A percentile compares a stretch with the other conserved stretches of the same genome.
Conservation (phyloP, 441 rosid species). For the Macaranga tanarius region DNA sequence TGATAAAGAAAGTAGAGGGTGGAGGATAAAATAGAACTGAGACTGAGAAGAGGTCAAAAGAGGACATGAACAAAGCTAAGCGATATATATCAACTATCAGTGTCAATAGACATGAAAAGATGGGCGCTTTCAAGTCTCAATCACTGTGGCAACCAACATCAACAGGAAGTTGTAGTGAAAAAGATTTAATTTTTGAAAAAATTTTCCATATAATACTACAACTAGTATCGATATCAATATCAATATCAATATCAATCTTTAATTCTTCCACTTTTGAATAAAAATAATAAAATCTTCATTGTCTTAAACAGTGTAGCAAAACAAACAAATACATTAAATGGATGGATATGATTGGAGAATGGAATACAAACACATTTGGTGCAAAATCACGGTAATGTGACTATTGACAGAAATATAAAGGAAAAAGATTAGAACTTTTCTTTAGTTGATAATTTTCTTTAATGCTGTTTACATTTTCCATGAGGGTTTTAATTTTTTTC, state of each 20-base stretch:
- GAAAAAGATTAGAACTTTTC: neutral
- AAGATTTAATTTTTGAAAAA: constrained; percentile 14
- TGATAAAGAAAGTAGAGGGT: constrained; percentile 23
- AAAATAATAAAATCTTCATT: neutral
- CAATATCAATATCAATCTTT: neutral
- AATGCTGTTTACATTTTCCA: neutral
- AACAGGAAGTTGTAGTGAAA: constrained; percentile 37
- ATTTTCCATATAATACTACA: neutral
- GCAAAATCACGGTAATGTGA: constrained; percentile 29
- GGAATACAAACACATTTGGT: constrained; percentile 17
- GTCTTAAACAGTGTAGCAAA: constrained; percentile 1
- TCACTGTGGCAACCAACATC: constrained; percentile 68
- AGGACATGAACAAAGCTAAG: constrained; percentile 51
- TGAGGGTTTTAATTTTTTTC: neutral
- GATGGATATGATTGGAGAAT: constrained; percentile 13
- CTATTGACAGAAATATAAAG: neutral
- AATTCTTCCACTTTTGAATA: neutral
- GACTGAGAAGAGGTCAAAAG: constrained; percentile 34
- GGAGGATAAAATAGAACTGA: neutral
- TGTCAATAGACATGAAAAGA: constrained; percentile 82
- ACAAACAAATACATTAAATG: neutral
- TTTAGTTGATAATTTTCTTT: neutral
- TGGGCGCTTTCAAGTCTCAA: constrained; percentile 77
- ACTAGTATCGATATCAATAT: neutral
- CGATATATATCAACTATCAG: constrained; percentile 56